These are phyloP conservation scores for Phytophthora chlamydospora DNA, from an alignment of 352 stramenopile genomes.

Conservation along the genomic window DNA sequence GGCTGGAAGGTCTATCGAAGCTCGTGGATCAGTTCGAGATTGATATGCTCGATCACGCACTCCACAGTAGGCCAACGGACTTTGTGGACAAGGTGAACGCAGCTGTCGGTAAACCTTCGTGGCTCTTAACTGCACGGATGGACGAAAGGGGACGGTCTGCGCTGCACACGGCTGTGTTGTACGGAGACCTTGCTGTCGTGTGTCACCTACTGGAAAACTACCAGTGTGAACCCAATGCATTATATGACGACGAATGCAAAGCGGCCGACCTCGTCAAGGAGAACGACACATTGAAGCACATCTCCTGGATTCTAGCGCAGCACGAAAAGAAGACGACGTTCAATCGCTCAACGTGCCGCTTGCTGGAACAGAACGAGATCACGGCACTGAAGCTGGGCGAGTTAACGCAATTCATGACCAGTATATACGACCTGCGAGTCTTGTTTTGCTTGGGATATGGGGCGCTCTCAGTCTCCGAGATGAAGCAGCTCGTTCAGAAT, in stretches of 20 bases:
- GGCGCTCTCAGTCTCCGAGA: not conserved
- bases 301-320: not conserved
- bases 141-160: not conserved
- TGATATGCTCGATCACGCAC: not conserved
- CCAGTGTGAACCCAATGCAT: not conserved
- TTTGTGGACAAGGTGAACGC: constrained; percentile 2
- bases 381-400: not conserved
- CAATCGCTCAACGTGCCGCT: not conserved
- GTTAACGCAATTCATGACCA: constrained; percentile 7
- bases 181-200: not conserved
- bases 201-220: not conserved
- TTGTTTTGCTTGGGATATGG: not conserved
- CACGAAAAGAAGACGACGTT: constrained; percentile 13
- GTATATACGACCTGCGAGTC: constrained; percentile 9
- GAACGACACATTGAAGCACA: not conserved
- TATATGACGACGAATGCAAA: not conserved
- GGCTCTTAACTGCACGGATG: not conserved
- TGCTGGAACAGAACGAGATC: not conserved
- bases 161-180: not conserved
- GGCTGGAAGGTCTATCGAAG: not conserved
- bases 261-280: not conserved
- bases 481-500: constrained; percentile 2
- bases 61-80: not conserved
- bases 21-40: constrained; percentile 6
- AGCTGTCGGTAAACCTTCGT: not conserved